phyloP scores from a whole-genome alignment of 805 yeast genomes.

The Ogataea nakhonphanomensis region DNA sequence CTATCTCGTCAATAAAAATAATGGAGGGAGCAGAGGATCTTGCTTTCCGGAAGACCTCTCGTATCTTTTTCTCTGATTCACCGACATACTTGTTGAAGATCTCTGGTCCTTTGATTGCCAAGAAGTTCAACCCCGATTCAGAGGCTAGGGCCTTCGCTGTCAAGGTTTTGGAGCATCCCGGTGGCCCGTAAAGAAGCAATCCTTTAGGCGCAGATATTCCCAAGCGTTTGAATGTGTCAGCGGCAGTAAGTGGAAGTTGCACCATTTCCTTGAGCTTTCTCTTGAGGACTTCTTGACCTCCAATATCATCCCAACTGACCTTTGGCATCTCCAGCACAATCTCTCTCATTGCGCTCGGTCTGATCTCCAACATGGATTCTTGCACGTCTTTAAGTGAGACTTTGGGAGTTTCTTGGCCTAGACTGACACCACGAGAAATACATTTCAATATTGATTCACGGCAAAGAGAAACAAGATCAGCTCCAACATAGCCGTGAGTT shows the following conservation, averaged over 20 bases:
- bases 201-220: conserved; percentile 95
- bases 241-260: conserved; percentile 82
- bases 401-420: conserved; percentile 34
- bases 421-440: conserved; percentile 56
- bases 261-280: conserved; percentile 83
- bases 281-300: conserved; percentile 87
- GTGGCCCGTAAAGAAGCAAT: conserved; percentile 91
- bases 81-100: conserved; percentile 92
- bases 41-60: conserved; percentile 91
- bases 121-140: conserved; percentile 88
- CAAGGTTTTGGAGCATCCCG: conserved; percentile 94
- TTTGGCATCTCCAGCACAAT: conserved; percentile 92
- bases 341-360: conserved; percentile 97
- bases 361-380: conserved; percentile 67
- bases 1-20: conserved; percentile 94
- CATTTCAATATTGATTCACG: conserved; percentile 87
- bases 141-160: conserved; percentile 95
- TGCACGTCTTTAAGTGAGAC: conserved; percentile 60
- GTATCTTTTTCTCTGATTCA: conserved; percentile 88
- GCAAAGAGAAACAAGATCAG: conserved; percentile 83
- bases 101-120: conserved; percentile 97
- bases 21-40: conserved; percentile 92
- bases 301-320: conserved; percentile 90
- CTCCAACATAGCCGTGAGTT: conserved; percentile 98
- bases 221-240: conserved; percentile 67